phyloP scores from a whole-genome alignment of 2,329 filamentous ascomycete species.

The Epichloe scottii region DNA sequence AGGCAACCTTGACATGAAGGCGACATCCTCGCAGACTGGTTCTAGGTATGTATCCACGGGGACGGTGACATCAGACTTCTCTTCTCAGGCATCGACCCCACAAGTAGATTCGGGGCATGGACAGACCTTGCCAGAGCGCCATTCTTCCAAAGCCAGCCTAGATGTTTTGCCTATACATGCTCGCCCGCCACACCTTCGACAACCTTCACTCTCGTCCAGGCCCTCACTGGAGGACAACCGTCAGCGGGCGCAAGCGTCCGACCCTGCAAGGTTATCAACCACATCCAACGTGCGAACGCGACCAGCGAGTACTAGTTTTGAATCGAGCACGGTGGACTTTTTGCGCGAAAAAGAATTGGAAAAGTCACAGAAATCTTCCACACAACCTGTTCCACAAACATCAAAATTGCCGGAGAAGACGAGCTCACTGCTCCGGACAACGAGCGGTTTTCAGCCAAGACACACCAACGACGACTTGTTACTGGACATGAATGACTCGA shows the following conservation, averaged over 20 bases:
- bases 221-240: constrained; percentile 12
- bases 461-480: constrained; percentile 48
- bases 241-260: constrained; percentile 9
- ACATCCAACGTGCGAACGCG: constrained; percentile 41
- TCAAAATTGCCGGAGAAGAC: not conserved
- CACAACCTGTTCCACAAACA: not conserved
- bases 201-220: constrained; percentile 9
- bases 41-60: constrained; percentile 45
- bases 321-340: constrained; percentile 65
- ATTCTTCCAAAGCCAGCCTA: not conserved
- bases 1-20: constrained; percentile 48
- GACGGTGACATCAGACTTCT: constrained; percentile 62
- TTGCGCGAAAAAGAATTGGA: constrained; percentile 61
- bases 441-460: not conserved
- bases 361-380: constrained; percentile 21
- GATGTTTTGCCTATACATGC: constrained; percentile 9
- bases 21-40: constrained; percentile 35
- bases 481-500: constrained; percentile 57
- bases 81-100: constrained; percentile 28
- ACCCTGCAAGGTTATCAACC: constrained; percentile 12
- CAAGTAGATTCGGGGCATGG: constrained; percentile 11
- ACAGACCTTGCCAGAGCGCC: constrained; percentile 5
- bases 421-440: not conserved
- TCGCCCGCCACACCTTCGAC: constrained; percentile 14
- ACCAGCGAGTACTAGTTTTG: constrained; percentile 71